These are phyloP conservation scores for Colletotrichum spinosum DNA, from an alignment of 2,329 filamentous ascomycete species.

Conservation along the genomic window DNA sequence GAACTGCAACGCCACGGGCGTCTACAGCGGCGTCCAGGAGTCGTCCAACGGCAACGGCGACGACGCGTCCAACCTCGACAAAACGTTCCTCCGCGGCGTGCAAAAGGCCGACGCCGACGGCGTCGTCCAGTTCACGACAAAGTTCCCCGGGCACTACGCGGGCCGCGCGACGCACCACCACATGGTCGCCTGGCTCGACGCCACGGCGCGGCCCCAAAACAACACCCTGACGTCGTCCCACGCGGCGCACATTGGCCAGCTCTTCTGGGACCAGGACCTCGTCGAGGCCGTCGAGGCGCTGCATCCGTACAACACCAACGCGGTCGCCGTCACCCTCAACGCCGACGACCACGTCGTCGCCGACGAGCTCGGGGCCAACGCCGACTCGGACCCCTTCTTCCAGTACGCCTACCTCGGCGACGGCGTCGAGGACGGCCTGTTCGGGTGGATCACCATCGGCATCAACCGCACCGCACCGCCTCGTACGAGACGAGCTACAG, in stretches of 20 bases:
- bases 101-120: slow-evolving; percentile 39
- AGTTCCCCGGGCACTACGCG: slow-evolving; percentile 59
- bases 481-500: slow-evolving; percentile 16
- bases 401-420: slow-evolving; percentile 65
- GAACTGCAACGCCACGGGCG: slow-evolving; percentile 51
- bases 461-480: slow-evolving; percentile 47
- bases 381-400: slow-evolving; percentile 62
- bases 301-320: slow-evolving; percentile 30
- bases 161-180: slow-evolving; percentile 62
- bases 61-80: slow-evolving; percentile 22
- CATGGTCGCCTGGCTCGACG: slow-evolving; percentile 38
- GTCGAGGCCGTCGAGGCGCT: slow-evolving; percentile 24
- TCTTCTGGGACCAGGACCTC: slow-evolving; percentile 33
- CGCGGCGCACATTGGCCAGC: slow-evolving; percentile 46
- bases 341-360: slow-evolving; percentile 58
- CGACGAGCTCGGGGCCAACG: slow-evolving; percentile 53
- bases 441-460: slow-evolving; percentile 61
- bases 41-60: slow-evolving; percentile 34
- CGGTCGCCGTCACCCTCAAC: slow-evolving; percentile 23
- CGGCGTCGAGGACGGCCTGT: slow-evolving; percentile 54
- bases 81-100: slow-evolving; percentile 26
- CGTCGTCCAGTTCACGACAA: slow-evolving; percentile 52
- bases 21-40: slow-evolving; percentile 49
- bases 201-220: slow-evolving; percentile 45
- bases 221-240: slow-evolving; percentile 57